Base-by-base conservation (phyloP, 805 yeast species). In the Kazachstania psychrophila region DNA sequence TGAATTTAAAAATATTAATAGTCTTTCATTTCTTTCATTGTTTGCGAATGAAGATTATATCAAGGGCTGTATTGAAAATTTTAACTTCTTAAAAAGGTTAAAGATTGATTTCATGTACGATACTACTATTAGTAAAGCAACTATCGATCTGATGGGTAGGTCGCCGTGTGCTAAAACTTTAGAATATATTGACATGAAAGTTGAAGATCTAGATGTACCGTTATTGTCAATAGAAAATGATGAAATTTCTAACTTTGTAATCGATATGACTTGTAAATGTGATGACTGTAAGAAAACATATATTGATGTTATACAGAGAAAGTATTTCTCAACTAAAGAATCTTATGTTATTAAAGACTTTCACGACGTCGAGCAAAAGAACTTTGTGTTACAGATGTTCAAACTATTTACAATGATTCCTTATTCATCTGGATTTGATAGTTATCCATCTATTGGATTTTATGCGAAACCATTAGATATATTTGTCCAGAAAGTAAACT, bases 401-500 rank as follows among this genome's bases (percentile, higher is more conserved):
- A 44, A 50, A 22, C 41, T 60, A 2, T 52, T 47, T 38, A 50
- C 59, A 18, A 54, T 65, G 1, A 44, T 58, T 14, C 69, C 69
- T 5, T 59, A 65, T 39, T 54, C 65, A 4, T 58, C 54, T 29
- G 55, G 60, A 12, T 47, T 62, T 30, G 67, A 60, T 28, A 42
- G 37, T 15, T 52, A 47, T 34, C 68, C 69, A 8, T 46, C 65
- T 2, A 60, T 64, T n/a, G 58, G 58, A 16, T 61, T 52, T 16
- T 53, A 60, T 16, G 47, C 58, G 3, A 58, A 51, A 27, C 52
- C 57, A 12, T 38, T 61, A 10, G 44, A 47, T 3, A 42, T 46
- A 2, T 54, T 54, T 33, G 49, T 56, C 1, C 31, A 37, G 2
- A 46, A 49, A 14, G 48, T 56, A 20, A 64, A 63, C 33, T 37